These are phyloP conservation scores for Pseudopediastrum boryanum DNA, from an alignment of 139 green algal genomes.

Conservation along the genomic window DNA sequence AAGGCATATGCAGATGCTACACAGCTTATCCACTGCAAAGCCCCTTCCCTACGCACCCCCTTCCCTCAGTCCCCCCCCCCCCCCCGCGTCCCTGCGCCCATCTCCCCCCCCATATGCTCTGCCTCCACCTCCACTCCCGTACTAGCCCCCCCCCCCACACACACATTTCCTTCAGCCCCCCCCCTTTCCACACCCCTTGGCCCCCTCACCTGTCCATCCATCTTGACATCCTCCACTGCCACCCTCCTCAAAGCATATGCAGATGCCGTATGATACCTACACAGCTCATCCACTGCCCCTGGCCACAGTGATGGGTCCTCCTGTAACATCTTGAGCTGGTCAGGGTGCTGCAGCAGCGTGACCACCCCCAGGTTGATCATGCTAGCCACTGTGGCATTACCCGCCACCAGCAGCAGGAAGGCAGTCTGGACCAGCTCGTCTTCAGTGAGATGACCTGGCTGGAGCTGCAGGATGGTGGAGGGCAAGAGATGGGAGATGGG, in stretches of 20 bases:
- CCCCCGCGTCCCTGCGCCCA: too few species aligned
- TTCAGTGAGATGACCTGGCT: conserved; percentile 30
- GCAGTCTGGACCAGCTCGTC: conserved; percentile 49
- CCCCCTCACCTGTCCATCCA: conserved; percentile 38
- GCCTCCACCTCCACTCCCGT: too few species aligned
- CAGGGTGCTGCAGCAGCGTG: conserved; percentile 46
- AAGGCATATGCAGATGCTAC: conserved; percentile 45
- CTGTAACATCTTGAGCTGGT: conserved; percentile 45
- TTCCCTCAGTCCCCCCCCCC: too few species aligned
- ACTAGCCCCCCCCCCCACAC: too few species aligned
- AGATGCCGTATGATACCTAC: conserved; percentile 54
- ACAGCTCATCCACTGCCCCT: conserved; percentile 40
- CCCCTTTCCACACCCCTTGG: too few species aligned
- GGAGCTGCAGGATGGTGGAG: conserved; percentile 21
- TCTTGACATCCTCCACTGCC: conserved; percentile 42
- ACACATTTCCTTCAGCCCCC: too few species aligned
- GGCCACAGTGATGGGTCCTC: conserved; percentile 33
- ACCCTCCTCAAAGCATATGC: conserved; percentile 45
- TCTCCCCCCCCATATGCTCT: too few species aligned
- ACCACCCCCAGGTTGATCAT: conserved; percentile 52
- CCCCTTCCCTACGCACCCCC: too few species aligned
- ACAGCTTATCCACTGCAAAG: conserved; percentile 52
- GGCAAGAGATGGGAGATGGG: background rate
- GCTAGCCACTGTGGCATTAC: conserved; percentile 47
- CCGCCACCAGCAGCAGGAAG: conserved; percentile 61